phyloP scores from a whole-genome alignment of 257 asterid species.

The Scutellaria barbata region DNA sequence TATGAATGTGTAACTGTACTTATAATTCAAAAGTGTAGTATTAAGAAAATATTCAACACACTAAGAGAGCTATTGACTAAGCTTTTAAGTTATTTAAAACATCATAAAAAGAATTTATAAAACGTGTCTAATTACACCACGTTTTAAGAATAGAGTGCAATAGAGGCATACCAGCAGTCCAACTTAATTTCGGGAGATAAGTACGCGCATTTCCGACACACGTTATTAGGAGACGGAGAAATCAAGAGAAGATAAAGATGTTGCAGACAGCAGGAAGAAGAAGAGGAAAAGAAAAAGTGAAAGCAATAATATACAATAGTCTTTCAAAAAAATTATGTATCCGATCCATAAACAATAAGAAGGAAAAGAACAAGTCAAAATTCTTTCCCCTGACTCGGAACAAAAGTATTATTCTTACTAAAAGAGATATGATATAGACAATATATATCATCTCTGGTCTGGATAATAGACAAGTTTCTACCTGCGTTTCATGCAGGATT shows the following conservation, averaged over 20 bases:
- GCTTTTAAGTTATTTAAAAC: too few species aligned
- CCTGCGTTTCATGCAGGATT: background rate
- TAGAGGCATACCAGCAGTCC: too few species aligned
- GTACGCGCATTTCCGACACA: too few species aligned
- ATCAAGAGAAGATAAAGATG: background rate
- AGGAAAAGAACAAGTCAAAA: background rate
- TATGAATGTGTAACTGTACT: too few species aligned
- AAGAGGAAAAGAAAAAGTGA: constrained; percentile 27
- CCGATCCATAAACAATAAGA: background rate
- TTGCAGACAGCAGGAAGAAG: background rate
- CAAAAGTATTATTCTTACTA: constrained; percentile 7
- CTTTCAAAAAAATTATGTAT: background rate
- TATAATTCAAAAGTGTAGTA: too few species aligned
- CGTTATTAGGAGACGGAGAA: too few species aligned
- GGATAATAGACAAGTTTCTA: background rate
- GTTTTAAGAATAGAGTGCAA: too few species aligned
- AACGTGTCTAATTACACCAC: too few species aligned
- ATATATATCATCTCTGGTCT: constrained; percentile 5
- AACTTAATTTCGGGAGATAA: too few species aligned
- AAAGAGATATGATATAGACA: background rate
- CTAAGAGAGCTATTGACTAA: too few species aligned
- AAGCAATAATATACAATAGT: background rate
- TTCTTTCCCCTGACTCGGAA: background rate
- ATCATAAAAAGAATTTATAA: too few species aligned
- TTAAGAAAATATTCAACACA: too few species aligned